These are phyloP conservation scores for Passiflora organensis DNA, from an alignment of 345 rosid genomes.

Conservation along the genomic window DNA sequence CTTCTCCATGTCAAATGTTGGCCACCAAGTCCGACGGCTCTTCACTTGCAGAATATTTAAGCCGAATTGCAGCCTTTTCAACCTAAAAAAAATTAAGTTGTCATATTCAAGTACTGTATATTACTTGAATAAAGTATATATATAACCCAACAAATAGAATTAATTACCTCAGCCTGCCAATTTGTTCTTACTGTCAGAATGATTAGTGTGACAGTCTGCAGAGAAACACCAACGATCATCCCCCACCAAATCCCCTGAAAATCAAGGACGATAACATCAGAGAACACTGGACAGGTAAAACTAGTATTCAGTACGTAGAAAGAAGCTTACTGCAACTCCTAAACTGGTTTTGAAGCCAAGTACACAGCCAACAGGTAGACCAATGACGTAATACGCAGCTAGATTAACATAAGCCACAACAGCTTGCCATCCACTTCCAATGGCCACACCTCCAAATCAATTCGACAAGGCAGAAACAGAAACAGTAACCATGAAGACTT, in stretches of 20 bases:
- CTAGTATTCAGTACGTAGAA: too few relatives aligned
- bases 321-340: conserved; percentile 65
- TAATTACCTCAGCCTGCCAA: conserved; percentile 67
- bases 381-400: conserved; percentile 69
- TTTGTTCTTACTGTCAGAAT: conserved; percentile 70
- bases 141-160: too few relatives aligned
- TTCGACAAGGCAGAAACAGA: too few relatives aligned
- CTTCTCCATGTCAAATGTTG: not conserved
- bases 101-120: not conserved
- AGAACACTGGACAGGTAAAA: too few relatives aligned
- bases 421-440: conserved; percentile 97
- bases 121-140: too few relatives aligned
- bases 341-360: conserved; percentile 82
- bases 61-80: conserved; percentile 49
- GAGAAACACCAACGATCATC: conserved; percentile 64
- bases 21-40: conserved; percentile 28
- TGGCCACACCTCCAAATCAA: conserved; percentile 99
- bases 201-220: conserved; percentile 58
- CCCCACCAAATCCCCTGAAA: conserved; percentile 97
- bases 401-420: conserved; percentile 85
- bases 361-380: conserved; percentile 85
- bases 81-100: conserved; percentile 37
- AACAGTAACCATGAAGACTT: too few relatives aligned
- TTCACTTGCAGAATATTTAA: conserved; percentile 38
- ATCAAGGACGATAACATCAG: too few relatives aligned